Evolutionary conservation across 306 rosid species (phyloP).

Genomic region (Dalbergia oliveri): DNA sequence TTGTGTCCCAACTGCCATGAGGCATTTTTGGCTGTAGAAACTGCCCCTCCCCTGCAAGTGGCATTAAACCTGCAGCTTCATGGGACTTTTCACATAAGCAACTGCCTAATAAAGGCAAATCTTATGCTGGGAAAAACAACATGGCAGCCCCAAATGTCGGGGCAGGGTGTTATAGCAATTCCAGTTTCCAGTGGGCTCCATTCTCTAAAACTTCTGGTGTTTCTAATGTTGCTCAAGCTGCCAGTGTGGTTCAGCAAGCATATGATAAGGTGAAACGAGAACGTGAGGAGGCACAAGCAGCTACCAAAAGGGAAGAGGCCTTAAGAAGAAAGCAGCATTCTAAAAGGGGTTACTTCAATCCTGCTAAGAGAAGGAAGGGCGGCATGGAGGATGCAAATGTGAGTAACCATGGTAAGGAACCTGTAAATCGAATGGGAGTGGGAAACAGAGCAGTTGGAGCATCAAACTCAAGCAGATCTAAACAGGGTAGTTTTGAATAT

Average conservation of each 20-base stretch:
- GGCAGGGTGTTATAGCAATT: constrained; percentile 51
- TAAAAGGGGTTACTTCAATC: constrained; percentile 60
- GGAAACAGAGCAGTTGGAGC: constrained; percentile 56
- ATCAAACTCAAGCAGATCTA: constrained; percentile 45
- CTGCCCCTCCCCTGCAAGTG: constrained; percentile 79
- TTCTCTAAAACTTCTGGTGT: constrained; percentile 72
- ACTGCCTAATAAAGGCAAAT: constrained; percentile 51
- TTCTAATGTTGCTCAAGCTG: constrained; percentile 87
- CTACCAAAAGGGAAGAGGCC: constrained; percentile 65
- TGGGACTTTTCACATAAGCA: constrained; percentile 65
- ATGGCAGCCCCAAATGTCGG: constrained; percentile 57
- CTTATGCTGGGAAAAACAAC: constrained; percentile 54
- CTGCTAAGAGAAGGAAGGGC: constrained; percentile 75
- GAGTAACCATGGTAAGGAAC: constrained; percentile 50
- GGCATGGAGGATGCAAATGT: constrained; percentile 56
- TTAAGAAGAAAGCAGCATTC: constrained; percentile 66
- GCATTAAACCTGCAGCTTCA: constrained; percentile 61
- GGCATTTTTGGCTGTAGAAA: constrained; percentile 83
- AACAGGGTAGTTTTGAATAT: neutral
- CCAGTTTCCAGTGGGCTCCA: constrained; percentile 79
- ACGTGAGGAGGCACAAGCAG: constrained; percentile 93
- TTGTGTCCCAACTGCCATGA: constrained; percentile 93
- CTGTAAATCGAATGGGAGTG: constrained; percentile 53
- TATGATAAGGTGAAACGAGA: constrained; percentile 91
- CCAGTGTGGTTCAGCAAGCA: constrained; percentile 88